Percentiles rank a stretch among this genome's conserved stretches.
Conservation (phyloP, 1,139 yeast species). For the Geotrichum fermentans region DNA sequence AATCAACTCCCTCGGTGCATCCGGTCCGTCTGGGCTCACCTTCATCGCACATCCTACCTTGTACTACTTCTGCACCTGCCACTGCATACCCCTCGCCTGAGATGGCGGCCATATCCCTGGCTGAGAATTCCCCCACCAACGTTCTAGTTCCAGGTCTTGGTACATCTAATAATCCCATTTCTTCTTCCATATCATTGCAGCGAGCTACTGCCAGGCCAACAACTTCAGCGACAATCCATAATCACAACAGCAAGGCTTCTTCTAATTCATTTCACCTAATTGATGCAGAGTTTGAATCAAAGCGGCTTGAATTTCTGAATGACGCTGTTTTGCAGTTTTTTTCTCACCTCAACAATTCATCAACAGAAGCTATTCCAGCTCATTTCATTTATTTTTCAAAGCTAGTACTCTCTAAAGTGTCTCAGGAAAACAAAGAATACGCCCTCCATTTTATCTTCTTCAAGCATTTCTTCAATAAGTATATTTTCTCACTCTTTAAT, state of each 20-base stretch:
- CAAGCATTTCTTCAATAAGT: conserved; percentile 28
- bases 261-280: conserved; percentile 14
- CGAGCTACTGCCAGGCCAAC: conserved; percentile 17
- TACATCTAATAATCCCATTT: conserved; percentile 4
- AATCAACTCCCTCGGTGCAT: conserved; percentile 11
- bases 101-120: conserved; percentile 24
- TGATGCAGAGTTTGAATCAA: conserved; percentile 19
- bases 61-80: conserved; percentile 23
- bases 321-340: conserved; percentile 23
- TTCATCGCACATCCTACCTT: conserved; percentile 13
- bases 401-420: conserved; percentile 25
- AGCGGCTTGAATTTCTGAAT: conserved; percentile 23
- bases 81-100: conserved; percentile 30
- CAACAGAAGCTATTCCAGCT: conserved; percentile 28
- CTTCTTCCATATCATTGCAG: conserved; percentile 18
- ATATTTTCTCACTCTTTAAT: conserved; percentile 25
- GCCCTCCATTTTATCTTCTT: conserved; percentile 26
- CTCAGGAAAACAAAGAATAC: conserved; percentile 19
- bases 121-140: conserved; percentile 13
- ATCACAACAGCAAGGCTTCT: conserved; percentile 7
- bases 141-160: conserved; percentile 2
- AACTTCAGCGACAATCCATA: conserved; percentile 8
- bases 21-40: conserved; percentile 13
- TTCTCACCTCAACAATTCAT: conserved; percentile 25
- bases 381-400: conserved; percentile 26